Conservation (phyloP, 495 filamentous ascomycete genomes). For the Pseudevernia furfuracea region DNA sequence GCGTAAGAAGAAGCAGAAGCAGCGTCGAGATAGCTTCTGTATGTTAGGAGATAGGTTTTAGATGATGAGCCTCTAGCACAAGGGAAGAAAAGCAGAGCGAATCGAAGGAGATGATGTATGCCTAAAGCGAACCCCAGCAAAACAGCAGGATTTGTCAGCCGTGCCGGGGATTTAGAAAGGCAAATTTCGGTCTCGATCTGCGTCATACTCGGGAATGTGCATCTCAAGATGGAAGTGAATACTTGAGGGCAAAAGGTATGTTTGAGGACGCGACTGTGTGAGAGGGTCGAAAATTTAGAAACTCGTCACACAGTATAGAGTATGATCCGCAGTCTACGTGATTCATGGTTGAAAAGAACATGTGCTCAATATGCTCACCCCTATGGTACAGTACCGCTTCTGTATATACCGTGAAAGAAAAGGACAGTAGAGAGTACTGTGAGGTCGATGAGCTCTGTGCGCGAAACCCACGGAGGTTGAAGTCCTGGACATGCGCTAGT, state of each 20-base stretch:
- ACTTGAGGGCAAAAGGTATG: conserved; percentile 11
- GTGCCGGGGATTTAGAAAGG: conserved; percentile 12
- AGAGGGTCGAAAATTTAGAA: not conserved
- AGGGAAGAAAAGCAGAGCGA: not conserved
- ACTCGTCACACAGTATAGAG: not conserved
- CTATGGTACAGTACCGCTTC: too few relatives aligned
- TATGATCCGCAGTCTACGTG: not conserved
- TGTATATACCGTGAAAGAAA: too few relatives aligned
- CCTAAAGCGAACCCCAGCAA: conserved; percentile 16
- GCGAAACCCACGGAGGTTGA: too few relatives aligned
- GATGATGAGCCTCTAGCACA: not conserved
- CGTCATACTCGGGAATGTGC: conserved; percentile 12
- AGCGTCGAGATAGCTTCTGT: not conserved
- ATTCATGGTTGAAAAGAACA: not conserved
- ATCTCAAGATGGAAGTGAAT: conserved; percentile 6
- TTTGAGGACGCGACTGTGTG: conserved; percentile 11
- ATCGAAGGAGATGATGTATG: not conserved
- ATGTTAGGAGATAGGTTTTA: not conserved
- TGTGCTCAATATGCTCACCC: too few relatives aligned
- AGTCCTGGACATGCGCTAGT: too few relatives aligned
- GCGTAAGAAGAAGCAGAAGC: not conserved
- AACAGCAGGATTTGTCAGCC: not conserved
- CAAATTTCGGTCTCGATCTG: conserved; percentile 5
- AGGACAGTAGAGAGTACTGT: too few relatives aligned
- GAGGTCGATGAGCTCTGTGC: too few relatives aligned